These are phyloP conservation scores for Sarcodon aspratus DNA, from an alignment of 768 basidiomycete species.

Conservation along the genomic window DNA sequence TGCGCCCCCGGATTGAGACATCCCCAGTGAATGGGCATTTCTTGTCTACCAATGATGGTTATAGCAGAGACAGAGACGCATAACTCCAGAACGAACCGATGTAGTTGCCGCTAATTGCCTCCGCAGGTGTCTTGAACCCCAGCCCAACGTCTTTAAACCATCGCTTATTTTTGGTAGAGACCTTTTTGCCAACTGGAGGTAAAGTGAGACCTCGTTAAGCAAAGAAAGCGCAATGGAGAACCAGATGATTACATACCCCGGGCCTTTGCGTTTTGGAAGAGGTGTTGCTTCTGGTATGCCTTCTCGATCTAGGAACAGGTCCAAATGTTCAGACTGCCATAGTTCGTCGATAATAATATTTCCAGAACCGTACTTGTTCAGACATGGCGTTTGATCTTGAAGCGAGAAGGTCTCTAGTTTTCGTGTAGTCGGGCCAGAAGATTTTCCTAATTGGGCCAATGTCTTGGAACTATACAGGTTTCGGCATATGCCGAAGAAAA, in stretches of 20 bases:
- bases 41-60: slow-evolving; percentile 58
- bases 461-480: slow-evolving; percentile 26
- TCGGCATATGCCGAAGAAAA: slow-evolving; percentile 21
- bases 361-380: slow-evolving; percentile 20
- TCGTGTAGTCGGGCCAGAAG: too few species aligned
- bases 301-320: slow-evolving; percentile 68
- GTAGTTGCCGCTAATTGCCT: slow-evolving; percentile 94
- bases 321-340: neutral
- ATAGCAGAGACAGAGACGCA: neutral
- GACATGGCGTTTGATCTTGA: slow-evolving; percentile 26
- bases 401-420: slow-evolving; percentile 4
- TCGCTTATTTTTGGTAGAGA: slow-evolving; percentile 88
- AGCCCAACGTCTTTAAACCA: slow-evolving; percentile 99
- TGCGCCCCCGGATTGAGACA: slow-evolving; percentile 97
- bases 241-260: slow-evolving; percentile 53
- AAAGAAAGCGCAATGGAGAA: neutral
- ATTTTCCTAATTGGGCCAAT: slow-evolving; percentile 1
- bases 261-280: slow-evolving; percentile 96
- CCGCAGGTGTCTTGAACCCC: slow-evolving; percentile 91
- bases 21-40: slow-evolving; percentile 99
- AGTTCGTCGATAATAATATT: neutral
- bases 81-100: slow-evolving; percentile 52
- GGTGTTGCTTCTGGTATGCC: slow-evolving; percentile 93
- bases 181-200: slow-evolving; percentile 70
- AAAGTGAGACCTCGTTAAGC: neutral